Conservation (phyloP, 345 rosid species). For the Brassica nigra region DNA sequence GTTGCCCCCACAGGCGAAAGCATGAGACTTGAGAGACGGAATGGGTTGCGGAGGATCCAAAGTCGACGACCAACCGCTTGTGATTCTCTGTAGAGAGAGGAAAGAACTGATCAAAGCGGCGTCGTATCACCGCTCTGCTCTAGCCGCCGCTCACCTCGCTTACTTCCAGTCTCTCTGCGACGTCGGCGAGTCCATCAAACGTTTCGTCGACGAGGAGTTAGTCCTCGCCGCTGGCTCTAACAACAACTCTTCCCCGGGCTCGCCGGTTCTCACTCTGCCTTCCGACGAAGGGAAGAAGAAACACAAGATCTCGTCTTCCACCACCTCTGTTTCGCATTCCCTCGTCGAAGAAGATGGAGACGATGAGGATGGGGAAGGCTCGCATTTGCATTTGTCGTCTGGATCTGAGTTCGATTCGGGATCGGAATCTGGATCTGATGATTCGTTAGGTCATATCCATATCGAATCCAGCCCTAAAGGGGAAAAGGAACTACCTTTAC, state of each 20-base stretch:
- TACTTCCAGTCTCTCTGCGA: conserved; percentile 70
- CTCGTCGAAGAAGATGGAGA: conserved; percentile 22
- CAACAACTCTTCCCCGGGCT: conserved; percentile 28
- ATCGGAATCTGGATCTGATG: conserved; percentile 42
- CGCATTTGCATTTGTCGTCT: conserved; percentile 69
- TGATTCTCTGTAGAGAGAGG: conserved; percentile 75
- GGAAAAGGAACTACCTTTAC: conserved; percentile 24
- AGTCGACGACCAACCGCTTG: conserved; percentile 71
- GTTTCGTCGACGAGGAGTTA: conserved; percentile 82
- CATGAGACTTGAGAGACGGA: conserved; percentile 26
- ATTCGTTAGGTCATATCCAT: conserved; percentile 57
- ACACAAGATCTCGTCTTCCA: conserved; percentile 47
- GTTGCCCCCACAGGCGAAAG: conserved; percentile 30
- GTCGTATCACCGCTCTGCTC: conserved; percentile 66
- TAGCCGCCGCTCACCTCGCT: conserved; percentile 83
- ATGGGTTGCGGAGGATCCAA: conserved; percentile 99
- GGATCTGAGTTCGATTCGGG: conserved; percentile 62
- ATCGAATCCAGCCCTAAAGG: conserved; percentile 45
- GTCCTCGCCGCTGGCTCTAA: conserved; percentile 52
- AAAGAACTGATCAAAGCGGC: conserved; percentile 72
- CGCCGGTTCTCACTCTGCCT: conserved; percentile 82
- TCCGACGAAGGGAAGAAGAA: conserved; percentile 61
- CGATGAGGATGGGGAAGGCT: conserved; percentile 49
- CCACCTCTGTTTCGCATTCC: conserved; percentile 69
- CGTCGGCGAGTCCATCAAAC: conserved; percentile 79